A percentile compares a stretch with the other conserved stretches of the same genome.
Evolutionary conservation across 257 asterid genomes (phyloP).

Genomic region (Petunia axillaris): DNA sequence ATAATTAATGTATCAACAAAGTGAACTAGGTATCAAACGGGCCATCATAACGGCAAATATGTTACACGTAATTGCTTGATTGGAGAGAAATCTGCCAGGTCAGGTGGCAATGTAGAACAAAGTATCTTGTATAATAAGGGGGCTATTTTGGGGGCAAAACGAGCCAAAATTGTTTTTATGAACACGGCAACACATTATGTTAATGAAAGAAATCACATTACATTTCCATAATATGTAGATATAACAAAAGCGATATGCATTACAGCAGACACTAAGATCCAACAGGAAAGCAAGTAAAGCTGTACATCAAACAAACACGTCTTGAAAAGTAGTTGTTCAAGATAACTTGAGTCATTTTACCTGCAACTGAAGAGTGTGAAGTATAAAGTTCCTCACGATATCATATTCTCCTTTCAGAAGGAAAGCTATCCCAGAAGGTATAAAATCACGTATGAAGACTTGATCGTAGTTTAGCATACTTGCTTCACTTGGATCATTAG

Average conservation of each 20-base stretch:
- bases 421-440: conserved; percentile 91
- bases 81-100: background rate
- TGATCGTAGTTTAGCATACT: conserved; percentile 81
- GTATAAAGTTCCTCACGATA: conserved; percentile 77
- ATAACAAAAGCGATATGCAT: background rate
- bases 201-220: conserved; percentile 7
- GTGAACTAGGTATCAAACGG: background rate
- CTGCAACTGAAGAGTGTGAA: conserved; percentile 95
- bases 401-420: conserved; percentile 85
- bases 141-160: background rate
- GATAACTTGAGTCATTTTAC: conserved; percentile 39
- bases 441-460: conserved; percentile 85
- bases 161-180: background rate
- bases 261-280: background rate
- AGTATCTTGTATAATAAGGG: background rate
- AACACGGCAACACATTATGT: background rate
- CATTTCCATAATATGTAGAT: background rate
- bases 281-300: background rate
- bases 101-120: background rate
- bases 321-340: background rate
- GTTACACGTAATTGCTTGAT: background rate
- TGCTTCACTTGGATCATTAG: conserved; percentile 81
- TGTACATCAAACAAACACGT: background rate
- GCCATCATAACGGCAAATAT: background rate
- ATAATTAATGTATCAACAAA: background rate